phyloP scores from a whole-genome alignment of 108 stramenopile species.

The Cyclotella cryptica region DNA sequence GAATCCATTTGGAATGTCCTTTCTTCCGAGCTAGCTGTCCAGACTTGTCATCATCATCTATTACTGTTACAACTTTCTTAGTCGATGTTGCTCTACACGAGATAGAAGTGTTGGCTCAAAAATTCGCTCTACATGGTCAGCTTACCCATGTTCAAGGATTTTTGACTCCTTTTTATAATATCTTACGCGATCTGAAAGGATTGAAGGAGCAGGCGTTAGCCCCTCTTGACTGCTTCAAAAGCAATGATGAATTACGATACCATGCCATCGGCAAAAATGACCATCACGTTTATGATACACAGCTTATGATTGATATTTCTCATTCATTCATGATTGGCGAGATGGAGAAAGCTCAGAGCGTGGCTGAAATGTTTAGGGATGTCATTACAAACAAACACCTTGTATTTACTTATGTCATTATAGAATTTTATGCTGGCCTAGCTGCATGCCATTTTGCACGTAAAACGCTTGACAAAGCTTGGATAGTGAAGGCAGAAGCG shows the following conservation, averaged over 20 bases:
- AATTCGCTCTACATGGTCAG: background rate
- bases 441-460: conserved; percentile 1
- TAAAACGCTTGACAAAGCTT: background rate
- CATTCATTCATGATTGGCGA: background rate
- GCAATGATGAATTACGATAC: background rate
- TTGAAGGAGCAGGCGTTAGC: background rate
- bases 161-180: conserved; percentile 9
- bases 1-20: too few species aligned
- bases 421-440: conserved; percentile 5
- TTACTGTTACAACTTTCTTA: background rate
- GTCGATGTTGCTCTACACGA: background rate
- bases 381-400: background rate
- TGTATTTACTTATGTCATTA: background rate
- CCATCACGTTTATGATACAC: background rate
- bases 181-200: background rate
- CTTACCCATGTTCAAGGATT: background rate
- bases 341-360: conserved; percentile 2
- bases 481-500: background rate
- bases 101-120: background rate
- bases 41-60: too few species aligned
- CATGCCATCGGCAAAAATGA: background rate
- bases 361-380: background rate
- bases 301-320: background rate
- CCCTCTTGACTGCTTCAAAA: background rate
- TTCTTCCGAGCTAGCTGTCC: too few species aligned